Evolutionary conservation across 2,329 filamentous ascomycete species (phyloP).

Genomic region (Venturia nashicola): DNA sequence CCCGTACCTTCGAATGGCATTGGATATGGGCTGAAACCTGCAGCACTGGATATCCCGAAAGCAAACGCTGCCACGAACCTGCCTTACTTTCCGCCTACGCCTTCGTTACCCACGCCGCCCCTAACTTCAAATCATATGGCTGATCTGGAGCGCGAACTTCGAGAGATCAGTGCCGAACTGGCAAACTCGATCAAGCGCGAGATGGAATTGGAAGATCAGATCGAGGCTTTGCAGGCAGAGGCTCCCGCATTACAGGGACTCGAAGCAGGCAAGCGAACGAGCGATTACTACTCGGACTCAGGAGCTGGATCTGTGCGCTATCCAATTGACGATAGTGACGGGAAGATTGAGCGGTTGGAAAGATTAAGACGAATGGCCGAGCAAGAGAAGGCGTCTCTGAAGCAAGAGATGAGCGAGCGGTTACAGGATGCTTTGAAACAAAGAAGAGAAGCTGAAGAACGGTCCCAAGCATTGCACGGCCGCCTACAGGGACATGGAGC

Average conservation of each 20-base stretch:
- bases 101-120: conserved; percentile 29
- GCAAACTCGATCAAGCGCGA: conserved; percentile 87
- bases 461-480: conserved; percentile 72
- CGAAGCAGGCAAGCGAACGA: conserved; percentile 57
- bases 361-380: conserved; percentile 72
- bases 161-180: conserved; percentile 84
- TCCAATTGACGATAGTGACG: conserved; percentile 39
- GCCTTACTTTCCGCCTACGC: conserved; percentile 35
- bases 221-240: conserved; percentile 70
- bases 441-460: conserved; percentile 65
- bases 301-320: conserved; percentile 76
- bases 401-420: conserved; percentile 72
- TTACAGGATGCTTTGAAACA: conserved; percentile 74
- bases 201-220: conserved; percentile 90
- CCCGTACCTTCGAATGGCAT: conserved; percentile 18
- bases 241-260: conserved; percentile 24
- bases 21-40: conserved; percentile 14
- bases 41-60: conserved; percentile 35
- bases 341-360: conserved; percentile 59
- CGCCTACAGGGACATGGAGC: conserved; percentile 43
- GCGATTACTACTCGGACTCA: conserved; percentile 97
- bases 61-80: conserved; percentile 31
- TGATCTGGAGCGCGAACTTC: conserved; percentile 88
- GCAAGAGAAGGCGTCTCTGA: conserved; percentile 80
- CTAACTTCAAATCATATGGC: conserved; percentile 51